phyloP scores from a whole-genome alignment of 208 protist genomes.

The Crithidia mellificae region DNA sequence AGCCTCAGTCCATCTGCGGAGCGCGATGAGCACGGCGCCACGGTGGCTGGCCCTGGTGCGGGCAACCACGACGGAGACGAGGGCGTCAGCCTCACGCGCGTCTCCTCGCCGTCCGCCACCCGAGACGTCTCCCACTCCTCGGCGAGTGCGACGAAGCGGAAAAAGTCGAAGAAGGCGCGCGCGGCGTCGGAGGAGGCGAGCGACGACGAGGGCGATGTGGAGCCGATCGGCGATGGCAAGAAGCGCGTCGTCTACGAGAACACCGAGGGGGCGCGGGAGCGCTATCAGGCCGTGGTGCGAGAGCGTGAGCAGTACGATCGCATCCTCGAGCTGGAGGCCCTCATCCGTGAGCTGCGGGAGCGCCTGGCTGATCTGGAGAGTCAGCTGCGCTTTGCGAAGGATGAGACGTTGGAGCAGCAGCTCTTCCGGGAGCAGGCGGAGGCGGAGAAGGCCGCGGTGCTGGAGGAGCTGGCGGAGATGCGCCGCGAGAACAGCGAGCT shows the following conservation, averaged over 20 bases:
- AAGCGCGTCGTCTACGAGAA: constrained; percentile 45
- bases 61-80: background rate
- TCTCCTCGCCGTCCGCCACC: constrained; percentile 17
- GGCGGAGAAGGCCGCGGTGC: constrained; percentile 42
- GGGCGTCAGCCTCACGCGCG: constrained; percentile 20
- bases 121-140: background rate
- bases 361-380: constrained; percentile 55
- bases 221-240: constrained; percentile 19
- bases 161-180: background rate
- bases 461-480: constrained; percentile 35
- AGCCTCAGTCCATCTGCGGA: constrained; percentile 19
- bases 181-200: constrained; percentile 1
- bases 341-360: constrained; percentile 53
- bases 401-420: constrained; percentile 57
- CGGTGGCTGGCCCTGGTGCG: background rate
- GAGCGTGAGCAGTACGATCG: constrained; percentile 55
- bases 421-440: constrained; percentile 50
- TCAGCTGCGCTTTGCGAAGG: constrained; percentile 62
- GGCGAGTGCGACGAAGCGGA: background rate
- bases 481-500: constrained; percentile 46
- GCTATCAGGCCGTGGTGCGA: constrained; percentile 49
- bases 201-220: constrained; percentile 6
- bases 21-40: background rate
- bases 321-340: constrained; percentile 54
- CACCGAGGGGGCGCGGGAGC: constrained; percentile 61